phyloP scores from a whole-genome alignment of 2,329 filamentous ascomycete species.

The Alternaria ventricosa region DNA sequence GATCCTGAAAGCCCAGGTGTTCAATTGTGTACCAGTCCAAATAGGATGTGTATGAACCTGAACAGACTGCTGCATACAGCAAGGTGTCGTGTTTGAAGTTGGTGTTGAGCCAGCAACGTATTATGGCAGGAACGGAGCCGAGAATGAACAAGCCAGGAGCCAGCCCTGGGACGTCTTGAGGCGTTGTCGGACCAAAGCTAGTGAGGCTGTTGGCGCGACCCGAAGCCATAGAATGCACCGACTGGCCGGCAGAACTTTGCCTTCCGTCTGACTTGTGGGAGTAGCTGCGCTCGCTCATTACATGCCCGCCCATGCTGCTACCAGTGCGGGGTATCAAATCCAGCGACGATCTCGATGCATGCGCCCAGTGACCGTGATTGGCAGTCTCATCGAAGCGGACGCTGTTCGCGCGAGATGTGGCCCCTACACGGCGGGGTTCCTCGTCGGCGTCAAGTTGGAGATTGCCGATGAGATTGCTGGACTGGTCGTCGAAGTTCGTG shows the following conservation, averaged over 20 bases:
- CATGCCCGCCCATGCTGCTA: conserved; percentile 78
- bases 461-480: conserved; percentile 78
- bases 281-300: conserved; percentile 86
- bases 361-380: conserved; percentile 87
- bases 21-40: conserved; percentile 77
- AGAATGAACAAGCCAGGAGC: conserved; percentile 85
- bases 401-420: conserved; percentile 91
- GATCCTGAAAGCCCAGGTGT: conserved; percentile 73
- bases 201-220: conserved; percentile 83
- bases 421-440: conserved; percentile 81
- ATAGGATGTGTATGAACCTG: conserved; percentile 87
- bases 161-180: conserved; percentile 74
- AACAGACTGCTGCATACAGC: conserved; percentile 90
- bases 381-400: conserved; percentile 97
- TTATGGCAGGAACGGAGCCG: conserved; percentile 89
- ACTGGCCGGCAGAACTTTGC: conserved; percentile 91
- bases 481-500: conserved; percentile 86
- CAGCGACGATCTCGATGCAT: conserved; percentile 79
- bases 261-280: conserved; percentile 97
- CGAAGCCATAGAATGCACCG: conserved; percentile 75
- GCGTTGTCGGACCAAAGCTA: conserved; percentile 73
- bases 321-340: conserved; percentile 82
- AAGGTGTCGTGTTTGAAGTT: conserved; percentile 89
- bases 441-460: conserved; percentile 88
- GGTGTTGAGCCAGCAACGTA: conserved; percentile 92